Percentiles rank a stretch among this genome's conserved stretches.
Evolutionary conservation across 2,329 filamentous ascomycete genomes (phyloP).

Genomic region (Alternaria triticina): DNA sequence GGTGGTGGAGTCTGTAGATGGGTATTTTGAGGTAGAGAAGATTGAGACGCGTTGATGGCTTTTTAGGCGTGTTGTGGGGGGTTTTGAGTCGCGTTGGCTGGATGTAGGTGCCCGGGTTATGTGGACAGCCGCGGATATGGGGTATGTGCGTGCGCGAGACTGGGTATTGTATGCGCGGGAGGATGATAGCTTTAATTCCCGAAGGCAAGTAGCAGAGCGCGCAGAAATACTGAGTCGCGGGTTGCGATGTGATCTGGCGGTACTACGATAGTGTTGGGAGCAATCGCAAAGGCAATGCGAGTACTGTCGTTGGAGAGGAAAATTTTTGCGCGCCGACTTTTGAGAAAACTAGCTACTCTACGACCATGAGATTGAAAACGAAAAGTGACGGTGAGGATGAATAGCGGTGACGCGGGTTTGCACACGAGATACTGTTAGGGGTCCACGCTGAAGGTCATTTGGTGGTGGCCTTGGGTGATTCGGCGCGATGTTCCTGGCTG

Average conservation of each 20-base stretch:
- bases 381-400: conserved; percentile 11
- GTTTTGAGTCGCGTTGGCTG: conserved; percentile 1
- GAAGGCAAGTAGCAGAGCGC: conserved; percentile 13
- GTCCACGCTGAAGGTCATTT: background rate
- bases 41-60: background rate
- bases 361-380: background rate
- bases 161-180: background rate
- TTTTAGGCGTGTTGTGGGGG: conserved; percentile 6
- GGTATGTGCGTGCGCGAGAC: conserved; percentile 14
- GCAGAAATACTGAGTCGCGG: conserved; percentile 6
- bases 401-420: conserved; percentile 6
- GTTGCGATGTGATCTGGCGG: conserved; percentile 8
- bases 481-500: conserved; percentile 10
- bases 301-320: conserved; percentile 16
- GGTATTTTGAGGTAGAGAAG: background rate
- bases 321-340: conserved; percentile 3
- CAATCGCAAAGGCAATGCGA: conserved; percentile 7
- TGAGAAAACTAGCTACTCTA: background rate
- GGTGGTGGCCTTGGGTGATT: background rate
- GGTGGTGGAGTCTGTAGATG: too few species aligned
- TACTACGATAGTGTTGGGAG: conserved; percentile 4
- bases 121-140: conserved; percentile 1
- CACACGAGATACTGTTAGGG: background rate
- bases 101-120: conserved; percentile 12
- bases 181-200: background rate